Conservation (phyloP, 83 land plant genomes). For the Thuja plicata region DNA sequence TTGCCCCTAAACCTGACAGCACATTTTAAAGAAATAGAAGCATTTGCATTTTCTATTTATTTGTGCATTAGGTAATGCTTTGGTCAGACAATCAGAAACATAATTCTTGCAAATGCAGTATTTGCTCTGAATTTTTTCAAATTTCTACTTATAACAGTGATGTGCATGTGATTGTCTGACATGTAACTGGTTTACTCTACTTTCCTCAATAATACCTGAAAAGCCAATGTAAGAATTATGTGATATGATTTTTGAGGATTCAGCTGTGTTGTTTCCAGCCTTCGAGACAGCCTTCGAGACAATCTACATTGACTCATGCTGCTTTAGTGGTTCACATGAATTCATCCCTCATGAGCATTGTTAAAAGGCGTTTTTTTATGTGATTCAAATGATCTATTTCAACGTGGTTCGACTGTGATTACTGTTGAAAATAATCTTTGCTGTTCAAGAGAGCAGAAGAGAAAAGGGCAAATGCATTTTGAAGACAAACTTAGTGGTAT, state of each 20-base stretch:
- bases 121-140: neutral
- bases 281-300: no score
- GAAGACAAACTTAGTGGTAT: neutral
- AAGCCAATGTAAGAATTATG: no score
- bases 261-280: no score
- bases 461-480: neutral
- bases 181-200: neutral
- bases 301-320: no score
- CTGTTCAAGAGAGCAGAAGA: neutral
- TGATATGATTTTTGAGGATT: no score
- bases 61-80: neutral
- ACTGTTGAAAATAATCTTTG: neutral
- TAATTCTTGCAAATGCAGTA: neutral
- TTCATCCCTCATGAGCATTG: no score
- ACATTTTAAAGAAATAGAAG: no score
- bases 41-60: neutral
- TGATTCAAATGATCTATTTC: neutral
- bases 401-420: neutral
- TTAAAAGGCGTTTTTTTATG: neutral
- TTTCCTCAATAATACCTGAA: neutral
- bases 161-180: neutral
- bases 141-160: neutral
- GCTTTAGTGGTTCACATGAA: no score
- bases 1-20: no score
- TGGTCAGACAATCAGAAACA: neutral